These are phyloP conservation scores for Trypanosoma melophagium DNA, from an alignment of 208 protist genomes.

Conservation along the genomic window DNA sequence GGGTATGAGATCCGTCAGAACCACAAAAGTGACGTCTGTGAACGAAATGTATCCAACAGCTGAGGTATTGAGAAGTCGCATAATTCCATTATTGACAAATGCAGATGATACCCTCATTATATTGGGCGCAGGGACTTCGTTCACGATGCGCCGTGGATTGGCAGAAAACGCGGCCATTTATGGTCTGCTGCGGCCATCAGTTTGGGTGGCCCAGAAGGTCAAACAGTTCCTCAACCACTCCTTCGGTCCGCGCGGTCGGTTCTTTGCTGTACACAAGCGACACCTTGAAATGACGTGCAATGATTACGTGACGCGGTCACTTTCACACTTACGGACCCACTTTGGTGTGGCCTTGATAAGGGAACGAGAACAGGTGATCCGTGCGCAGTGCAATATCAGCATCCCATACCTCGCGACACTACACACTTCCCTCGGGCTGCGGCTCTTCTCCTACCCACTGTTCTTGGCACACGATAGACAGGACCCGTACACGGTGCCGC, in stretches of 20 bases:
- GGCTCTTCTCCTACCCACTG: not conserved
- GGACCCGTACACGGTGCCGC: not conserved
- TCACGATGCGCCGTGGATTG: too few species aligned
- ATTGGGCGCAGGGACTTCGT: too few species aligned
- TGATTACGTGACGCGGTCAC: not conserved
- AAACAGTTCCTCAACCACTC: not conserved
- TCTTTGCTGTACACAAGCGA: slow-evolving; percentile 5
- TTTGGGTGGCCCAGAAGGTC: not conserved
- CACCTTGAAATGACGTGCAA: not conserved
- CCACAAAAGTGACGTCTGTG: not conserved
- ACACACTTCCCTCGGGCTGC: not conserved
- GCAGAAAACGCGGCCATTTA: too few species aligned
- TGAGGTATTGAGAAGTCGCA: too few species aligned
- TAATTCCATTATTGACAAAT: too few species aligned
- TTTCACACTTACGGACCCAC: not conserved
- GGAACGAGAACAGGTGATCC: not conserved
- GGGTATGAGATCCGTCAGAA: not conserved
- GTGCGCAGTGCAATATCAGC: slow-evolving; percentile 7
- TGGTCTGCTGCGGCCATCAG: not conserved
- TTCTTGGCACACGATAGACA: slow-evolving; percentile 12
- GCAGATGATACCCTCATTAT: too few species aligned
- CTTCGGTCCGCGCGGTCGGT: not conserved
- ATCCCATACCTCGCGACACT: not conserved
- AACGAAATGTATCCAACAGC: not conserved
- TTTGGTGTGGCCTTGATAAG: not conserved